phyloP scores from a whole-genome alignment of 148 eudicot genomes.

The Pharnaceum exiguum region DNA sequence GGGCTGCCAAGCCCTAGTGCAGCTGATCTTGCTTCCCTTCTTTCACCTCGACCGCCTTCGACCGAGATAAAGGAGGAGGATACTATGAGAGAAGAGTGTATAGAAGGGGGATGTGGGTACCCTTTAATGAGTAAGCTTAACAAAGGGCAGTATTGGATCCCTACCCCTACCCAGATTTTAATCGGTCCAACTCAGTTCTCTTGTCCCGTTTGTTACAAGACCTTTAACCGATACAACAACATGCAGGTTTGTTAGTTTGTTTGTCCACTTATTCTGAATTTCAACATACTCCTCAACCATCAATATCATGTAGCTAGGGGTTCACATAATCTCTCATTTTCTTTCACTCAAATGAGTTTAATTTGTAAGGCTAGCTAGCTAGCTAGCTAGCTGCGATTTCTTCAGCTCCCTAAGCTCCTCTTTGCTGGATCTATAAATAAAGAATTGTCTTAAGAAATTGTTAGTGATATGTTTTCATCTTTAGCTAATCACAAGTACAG shows the following conservation, averaged over 20 bases:
- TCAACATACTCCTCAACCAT: too few species aligned
- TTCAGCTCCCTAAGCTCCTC: too few species aligned
- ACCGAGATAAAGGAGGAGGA: conserved; percentile 1
- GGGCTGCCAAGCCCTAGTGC: conserved; percentile 95
- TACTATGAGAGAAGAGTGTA: conserved; percentile 15
- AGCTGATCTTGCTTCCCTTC: conserved; percentile 52
- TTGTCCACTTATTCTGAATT: too few species aligned
- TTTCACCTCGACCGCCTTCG: conserved; percentile 13
- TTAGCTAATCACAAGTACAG: too few species aligned
- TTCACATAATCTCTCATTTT: too few species aligned
- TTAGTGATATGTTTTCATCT: too few species aligned
- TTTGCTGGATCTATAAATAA: too few species aligned
- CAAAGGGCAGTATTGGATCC: conserved; percentile 95
- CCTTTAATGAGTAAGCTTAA: conserved; percentile 45
- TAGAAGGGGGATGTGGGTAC: conserved; percentile 27
- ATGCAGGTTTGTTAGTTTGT: conserved; percentile 58
- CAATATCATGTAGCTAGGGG: too few species aligned
- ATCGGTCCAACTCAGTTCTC: conserved; percentile 97
- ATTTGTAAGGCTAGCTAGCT: too few species aligned
- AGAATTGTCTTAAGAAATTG: too few species aligned
- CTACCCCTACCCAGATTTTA: conserved; percentile 92
- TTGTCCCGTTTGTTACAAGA: conserved; percentile 87
- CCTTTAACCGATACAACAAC: conserved; percentile 96
- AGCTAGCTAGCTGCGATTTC: too few species aligned
- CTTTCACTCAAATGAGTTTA: too few species aligned